Evolutionary conservation across 306 rosid species (phyloP).

Genomic region (Cicer cuneatum): DNA sequence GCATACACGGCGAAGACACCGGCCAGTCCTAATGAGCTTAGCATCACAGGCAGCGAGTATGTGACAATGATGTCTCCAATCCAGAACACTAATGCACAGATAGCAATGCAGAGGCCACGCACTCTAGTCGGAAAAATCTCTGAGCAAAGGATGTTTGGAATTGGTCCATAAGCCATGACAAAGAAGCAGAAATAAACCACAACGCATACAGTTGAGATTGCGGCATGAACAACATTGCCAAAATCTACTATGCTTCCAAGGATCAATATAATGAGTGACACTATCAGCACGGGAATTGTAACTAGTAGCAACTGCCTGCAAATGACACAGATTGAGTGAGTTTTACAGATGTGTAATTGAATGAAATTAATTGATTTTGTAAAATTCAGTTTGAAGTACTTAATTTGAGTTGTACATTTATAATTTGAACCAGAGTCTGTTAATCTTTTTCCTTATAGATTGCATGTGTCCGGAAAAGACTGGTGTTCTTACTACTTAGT

Average conservation of each 20-base stretch:
- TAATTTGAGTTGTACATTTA: too few relatives aligned
- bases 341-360: not conserved
- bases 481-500: constrained; percentile 20
- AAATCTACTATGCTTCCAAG: constrained; percentile 51
- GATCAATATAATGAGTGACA: constrained; percentile 60
- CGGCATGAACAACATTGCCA: constrained; percentile 62
- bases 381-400: not conserved
- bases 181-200: constrained; percentile 67
- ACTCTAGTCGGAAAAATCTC: constrained; percentile 87
- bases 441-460: not conserved
- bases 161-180: constrained; percentile 78
- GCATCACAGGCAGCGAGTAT: constrained; percentile 70
- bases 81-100: constrained; percentile 75
- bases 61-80: constrained; percentile 74
- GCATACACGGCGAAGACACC: constrained; percentile 76
- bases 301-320: constrained; percentile 70
- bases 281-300: constrained; percentile 74
- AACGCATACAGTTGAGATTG: constrained; percentile 67
- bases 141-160: constrained; percentile 78
- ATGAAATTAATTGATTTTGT: not conserved
- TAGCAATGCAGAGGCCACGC: constrained; percentile 84
- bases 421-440: not conserved
- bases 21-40: constrained; percentile 60
- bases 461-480: constrained; percentile 3
- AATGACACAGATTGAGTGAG: constrained; percentile 14